A percentile compares a stretch with the other conserved stretches of the same genome.
These are phyloP conservation scores for Ajuga reptans DNA, from an alignment of 305 asterid genomes.

Conservation along the genomic window DNA sequence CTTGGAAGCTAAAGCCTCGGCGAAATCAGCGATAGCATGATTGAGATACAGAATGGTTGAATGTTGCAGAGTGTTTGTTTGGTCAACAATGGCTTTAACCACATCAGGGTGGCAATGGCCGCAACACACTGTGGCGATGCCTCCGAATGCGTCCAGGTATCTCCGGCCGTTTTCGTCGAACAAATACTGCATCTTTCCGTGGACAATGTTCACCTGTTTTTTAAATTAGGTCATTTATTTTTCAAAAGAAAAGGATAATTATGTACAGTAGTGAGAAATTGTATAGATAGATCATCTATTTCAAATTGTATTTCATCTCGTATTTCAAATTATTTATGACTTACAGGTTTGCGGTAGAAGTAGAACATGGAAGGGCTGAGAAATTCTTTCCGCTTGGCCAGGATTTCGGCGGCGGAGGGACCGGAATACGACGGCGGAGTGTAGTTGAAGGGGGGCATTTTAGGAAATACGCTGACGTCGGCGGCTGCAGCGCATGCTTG, in stretches of 20 bases:
- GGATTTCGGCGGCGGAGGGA: constrained; percentile 49
- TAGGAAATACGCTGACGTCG: constrained; percentile 29
- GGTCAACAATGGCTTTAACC: constrained; percentile 55
- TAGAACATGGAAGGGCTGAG: constrained; percentile 79
- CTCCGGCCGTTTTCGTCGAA: constrained; percentile 65
- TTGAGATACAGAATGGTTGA: constrained; percentile 67
- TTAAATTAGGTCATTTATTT: no score
- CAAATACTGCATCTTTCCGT: constrained; percentile 83
- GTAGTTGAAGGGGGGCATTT: constrained; percentile 55
- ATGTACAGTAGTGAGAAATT: no score
- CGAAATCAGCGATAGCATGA: constrained; percentile 64
- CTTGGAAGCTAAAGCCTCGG: constrained; percentile 70
- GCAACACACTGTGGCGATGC: constrained; percentile 75
- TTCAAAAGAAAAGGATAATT: no score
- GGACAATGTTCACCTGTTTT: constrained; percentile 56
- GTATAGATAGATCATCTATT: no score
- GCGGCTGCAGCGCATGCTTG: constrained; percentile 29
- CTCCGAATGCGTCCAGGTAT: constrained; percentile 71
- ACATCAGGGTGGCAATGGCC: constrained; percentile 94
- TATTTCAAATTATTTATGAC: no score
- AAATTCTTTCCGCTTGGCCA: constrained; percentile 52
- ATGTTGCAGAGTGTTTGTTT: constrained; percentile 60
- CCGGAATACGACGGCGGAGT: constrained; percentile 63
- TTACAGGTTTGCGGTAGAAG: constrained; percentile 65
- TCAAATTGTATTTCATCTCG: no score